Evolutionary conservation across 2,329 filamentous ascomycete species (phyloP).

Genomic region (Huntiella bhutanensis): DNA sequence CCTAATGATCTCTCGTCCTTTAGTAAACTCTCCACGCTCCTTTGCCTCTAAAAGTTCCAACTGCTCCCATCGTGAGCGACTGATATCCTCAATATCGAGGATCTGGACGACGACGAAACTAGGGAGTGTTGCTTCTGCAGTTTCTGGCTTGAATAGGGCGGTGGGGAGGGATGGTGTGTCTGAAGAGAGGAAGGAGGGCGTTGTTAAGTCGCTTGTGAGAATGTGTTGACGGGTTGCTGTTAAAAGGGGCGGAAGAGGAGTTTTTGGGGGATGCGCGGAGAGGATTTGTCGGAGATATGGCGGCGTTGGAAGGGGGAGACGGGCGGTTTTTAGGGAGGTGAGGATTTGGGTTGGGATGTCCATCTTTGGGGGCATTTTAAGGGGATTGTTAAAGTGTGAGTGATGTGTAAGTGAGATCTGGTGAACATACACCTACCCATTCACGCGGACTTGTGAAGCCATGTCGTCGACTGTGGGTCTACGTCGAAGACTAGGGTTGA

Average conservation of each 20-base stretch:
- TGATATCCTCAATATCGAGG: slow-evolving; percentile 69
- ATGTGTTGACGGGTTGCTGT: slow-evolving; percentile 69
- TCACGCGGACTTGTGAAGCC: neutral
- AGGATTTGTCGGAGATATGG: slow-evolving; percentile 48
- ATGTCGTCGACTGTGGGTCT: neutral
- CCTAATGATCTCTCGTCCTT: slow-evolving; percentile 66
- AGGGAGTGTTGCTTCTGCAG: slow-evolving; percentile 36
- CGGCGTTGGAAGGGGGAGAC: slow-evolving; percentile 31
- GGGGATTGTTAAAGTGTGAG: neutral
- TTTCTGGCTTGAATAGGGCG: slow-evolving; percentile 25
- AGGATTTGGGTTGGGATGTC: slow-evolving; percentile 29
- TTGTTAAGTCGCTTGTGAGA: slow-evolving; percentile 57
- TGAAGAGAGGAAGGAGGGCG: slow-evolving; percentile 30
- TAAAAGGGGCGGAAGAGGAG: slow-evolving; percentile 42
- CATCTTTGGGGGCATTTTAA: slow-evolving; percentile 14
- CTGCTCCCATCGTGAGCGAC: slow-evolving; percentile 66
- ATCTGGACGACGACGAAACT: slow-evolving; percentile 60
- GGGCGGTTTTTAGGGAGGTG: slow-evolving; percentile 29
- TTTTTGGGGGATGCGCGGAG: slow-evolving; percentile 35
- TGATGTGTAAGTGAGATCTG: neutral
- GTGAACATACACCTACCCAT: too few species aligned
- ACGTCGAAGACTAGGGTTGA: neutral
- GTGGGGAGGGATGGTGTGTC: slow-evolving; percentile 17
- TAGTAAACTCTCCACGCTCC: slow-evolving; percentile 52
- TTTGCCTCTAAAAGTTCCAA: slow-evolving; percentile 62